Conservation (phyloP, 1,284 basidiomycete species). For the Boletus austroedulis region DNA sequence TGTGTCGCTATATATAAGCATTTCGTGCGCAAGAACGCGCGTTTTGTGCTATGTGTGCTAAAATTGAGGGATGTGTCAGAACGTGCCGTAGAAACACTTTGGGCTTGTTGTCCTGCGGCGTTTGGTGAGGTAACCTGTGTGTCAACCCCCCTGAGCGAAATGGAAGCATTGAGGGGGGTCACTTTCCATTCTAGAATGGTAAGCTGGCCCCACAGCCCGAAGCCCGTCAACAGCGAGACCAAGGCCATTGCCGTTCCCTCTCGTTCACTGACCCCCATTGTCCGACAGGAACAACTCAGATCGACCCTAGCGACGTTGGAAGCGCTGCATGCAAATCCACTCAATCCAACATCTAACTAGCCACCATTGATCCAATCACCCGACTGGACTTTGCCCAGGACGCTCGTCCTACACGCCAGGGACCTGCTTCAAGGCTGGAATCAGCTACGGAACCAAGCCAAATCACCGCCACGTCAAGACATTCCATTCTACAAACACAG, state of each 20-base stretch:
- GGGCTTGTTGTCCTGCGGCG: no score
- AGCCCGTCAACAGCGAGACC: conserved; percentile 26
- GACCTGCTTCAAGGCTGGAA: conserved; percentile 47
- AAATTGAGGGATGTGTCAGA: neutral
- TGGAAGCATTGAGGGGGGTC: conserved; percentile 31
- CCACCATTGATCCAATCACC: conserved; percentile 70
- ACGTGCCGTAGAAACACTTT: neutral
- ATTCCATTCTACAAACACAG: conserved; percentile 29
- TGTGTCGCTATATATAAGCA: conserved; percentile 12
- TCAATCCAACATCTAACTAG: conserved; percentile 30
- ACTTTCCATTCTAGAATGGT: conserved; percentile 27
- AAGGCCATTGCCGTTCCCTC: conserved; percentile 16
- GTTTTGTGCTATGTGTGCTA: neutral
- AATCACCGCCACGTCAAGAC: conserved; percentile 27
- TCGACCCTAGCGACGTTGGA: conserved; percentile 21
- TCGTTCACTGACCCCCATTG: conserved; percentile 22
- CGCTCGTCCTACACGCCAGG: conserved; percentile 46
- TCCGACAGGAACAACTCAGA: conserved; percentile 19
- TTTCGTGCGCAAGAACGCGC: neutral
- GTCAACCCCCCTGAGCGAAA: conserved; percentile 16
- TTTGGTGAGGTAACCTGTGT: neutral
- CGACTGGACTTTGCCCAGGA: conserved; percentile 56
- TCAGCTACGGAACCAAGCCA: conserved; percentile 37
- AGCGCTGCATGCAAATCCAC: conserved; percentile 34
- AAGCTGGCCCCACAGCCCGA: conserved; percentile 31